Evolutionary conservation across 1,284 basidiomycete genomes (phyloP).

Genomic region (Rhizoctonia solani): DNA sequence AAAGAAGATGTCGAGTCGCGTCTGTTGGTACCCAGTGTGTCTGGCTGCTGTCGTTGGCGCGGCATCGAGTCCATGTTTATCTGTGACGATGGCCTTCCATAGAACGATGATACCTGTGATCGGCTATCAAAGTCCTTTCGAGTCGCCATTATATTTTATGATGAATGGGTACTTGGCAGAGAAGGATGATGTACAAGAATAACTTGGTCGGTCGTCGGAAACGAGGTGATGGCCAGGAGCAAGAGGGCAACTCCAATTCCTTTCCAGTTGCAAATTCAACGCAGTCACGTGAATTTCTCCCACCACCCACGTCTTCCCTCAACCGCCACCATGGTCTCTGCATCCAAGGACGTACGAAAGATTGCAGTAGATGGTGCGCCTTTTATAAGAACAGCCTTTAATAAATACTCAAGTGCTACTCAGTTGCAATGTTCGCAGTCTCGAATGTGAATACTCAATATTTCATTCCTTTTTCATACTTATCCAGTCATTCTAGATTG

Average conservation of each 20-base stretch:
- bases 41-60: slow-evolving; percentile 9
- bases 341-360: slow-evolving; percentile 46
- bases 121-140: slow-evolving; percentile 4
- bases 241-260: too few relatives aligned
- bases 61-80: slow-evolving; percentile 11
- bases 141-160: slow-evolving; percentile 16
- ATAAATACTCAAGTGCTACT: background rate
- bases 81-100: slow-evolving; percentile 29
- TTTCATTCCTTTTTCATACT: background rate
- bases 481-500: slow-evolving; percentile 47
- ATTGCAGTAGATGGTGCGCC: slow-evolving; percentile 50
- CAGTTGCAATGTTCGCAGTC: slow-evolving; percentile 65
- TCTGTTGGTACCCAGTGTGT: background rate
- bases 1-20: slow-evolving; percentile 29
- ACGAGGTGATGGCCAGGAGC: too few relatives aligned
- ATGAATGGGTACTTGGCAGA: background rate
- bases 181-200: too few relatives aligned
- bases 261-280: slow-evolving; percentile 6
- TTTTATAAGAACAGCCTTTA: slow-evolving; percentile 33
- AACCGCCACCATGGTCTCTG: slow-evolving; percentile 15
- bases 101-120: slow-evolving; percentile 26
- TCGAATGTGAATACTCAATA: slow-evolving; percentile 56
- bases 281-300: slow-evolving; percentile 21
- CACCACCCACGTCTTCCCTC: slow-evolving; percentile 12
- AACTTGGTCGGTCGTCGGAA: too few relatives aligned